Base-by-base conservation (phyloP, 106 monocot species). In the Chionographis japonica region DNA sequence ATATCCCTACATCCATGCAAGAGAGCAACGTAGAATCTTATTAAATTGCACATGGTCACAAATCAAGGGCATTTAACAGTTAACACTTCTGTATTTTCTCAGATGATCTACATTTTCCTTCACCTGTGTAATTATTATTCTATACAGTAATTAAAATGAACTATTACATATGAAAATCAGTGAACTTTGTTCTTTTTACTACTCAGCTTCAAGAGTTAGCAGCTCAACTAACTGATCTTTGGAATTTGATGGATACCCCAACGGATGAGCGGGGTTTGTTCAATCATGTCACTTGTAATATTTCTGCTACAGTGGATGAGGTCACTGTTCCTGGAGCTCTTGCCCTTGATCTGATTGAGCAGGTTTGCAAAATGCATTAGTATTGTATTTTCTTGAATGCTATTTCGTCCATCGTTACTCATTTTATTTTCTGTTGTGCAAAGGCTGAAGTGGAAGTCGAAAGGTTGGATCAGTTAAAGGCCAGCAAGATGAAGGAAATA, bases 401-500 rank as follows among this genome's bases (percentile, higher is more conserved):
- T 42, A 11, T 55, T 40, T 66, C 14, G 5, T 10, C 2, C 7
- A 37, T n/a, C 15, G 50, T 38, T 15, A 17, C 19, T 74, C 42
- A 14, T 37, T 17, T 35, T 18, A 41, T 15, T 41, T 3, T 15
- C 53, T 62, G 61, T 46, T 50, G 10, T 49, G 6, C 56, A 50
- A 37, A 94, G 94, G 90, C 87, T 51, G 90, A 90, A 72, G 70
- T 94, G 36, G 94, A 94, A 85, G 94, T 94, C 53, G 86, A 94
- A 75, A 90, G 90, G 69, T 60, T 94, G 12, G 94, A 94, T 79
- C 70, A 82, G 49, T 65, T 94, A 19, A 94, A 90, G 70, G 68
- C 75, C 20, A 87, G 77, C 78, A 94, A 80, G 76, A 94, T 94
- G 94, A 94, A 90, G 75, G 94, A 94, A 73, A 94, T 94, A 70